Conservation (phyloP, 2,329 filamentous ascomycete species). For the Fusarium sp. region DNA sequence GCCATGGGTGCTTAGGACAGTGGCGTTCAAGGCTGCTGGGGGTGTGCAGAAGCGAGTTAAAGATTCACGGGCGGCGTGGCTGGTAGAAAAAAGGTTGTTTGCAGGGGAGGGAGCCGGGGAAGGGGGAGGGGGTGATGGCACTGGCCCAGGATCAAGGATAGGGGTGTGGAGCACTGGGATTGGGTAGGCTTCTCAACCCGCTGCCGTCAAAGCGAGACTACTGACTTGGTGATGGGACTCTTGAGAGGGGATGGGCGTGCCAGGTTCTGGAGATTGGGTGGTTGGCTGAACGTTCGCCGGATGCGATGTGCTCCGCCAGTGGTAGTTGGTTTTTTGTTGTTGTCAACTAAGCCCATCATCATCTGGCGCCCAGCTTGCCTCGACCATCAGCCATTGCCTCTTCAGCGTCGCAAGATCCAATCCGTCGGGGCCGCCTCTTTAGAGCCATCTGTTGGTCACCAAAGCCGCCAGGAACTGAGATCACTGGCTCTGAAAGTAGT, state of each 20-base stretch:
- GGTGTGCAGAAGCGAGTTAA: slow-evolving; percentile 28
- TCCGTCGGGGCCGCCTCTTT: slow-evolving; percentile 11
- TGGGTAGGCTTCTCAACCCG: slow-evolving; percentile 31
- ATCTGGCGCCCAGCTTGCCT: slow-evolving; percentile 17
- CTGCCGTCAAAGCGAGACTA: slow-evolving; percentile 40
- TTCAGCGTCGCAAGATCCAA: slow-evolving; percentile 15
- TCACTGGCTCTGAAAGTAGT: slow-evolving; percentile 10
- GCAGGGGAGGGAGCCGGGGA: no score
- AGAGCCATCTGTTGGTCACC: slow-evolving; percentile 5
- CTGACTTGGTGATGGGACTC: slow-evolving; percentile 26
- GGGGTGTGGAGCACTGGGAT: slow-evolving; percentile 25
- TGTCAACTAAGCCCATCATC: slow-evolving; percentile 14
- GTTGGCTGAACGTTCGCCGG: slow-evolving; percentile 42
- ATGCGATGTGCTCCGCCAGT: slow-evolving; percentile 36
- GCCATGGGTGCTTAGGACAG: slow-evolving; percentile 35
- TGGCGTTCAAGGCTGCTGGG: slow-evolving; percentile 38
- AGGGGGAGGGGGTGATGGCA: background rate
- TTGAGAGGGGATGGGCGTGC: slow-evolving; percentile 18
- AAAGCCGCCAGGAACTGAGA: slow-evolving; percentile 4
- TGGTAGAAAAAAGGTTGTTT: slow-evolving; percentile 15
- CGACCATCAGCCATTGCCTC: slow-evolving; percentile 1
- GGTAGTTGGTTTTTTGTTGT: background rate
- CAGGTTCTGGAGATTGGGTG: slow-evolving; percentile 24
- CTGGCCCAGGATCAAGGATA: slow-evolving; percentile 1
- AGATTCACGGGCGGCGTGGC: slow-evolving; percentile 13